Evolutionary conservation across 495 filamentous ascomycete genomes (phyloP).

Genomic region (Parathielavia appendiculata): DNA sequence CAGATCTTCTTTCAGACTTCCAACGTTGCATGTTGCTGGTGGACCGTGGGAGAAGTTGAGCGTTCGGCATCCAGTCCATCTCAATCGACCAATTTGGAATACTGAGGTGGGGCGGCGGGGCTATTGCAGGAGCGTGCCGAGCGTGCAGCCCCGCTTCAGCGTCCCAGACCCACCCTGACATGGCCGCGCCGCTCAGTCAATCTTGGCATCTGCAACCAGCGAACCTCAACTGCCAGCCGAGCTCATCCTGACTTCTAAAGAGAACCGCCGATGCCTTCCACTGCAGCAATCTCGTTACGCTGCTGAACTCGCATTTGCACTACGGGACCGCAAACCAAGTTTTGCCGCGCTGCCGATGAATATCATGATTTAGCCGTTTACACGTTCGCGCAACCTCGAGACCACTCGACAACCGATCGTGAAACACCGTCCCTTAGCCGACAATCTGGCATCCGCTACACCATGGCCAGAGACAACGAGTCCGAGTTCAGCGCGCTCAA

Average conservation of each 20-base stretch:
- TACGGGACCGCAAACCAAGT: not conserved
- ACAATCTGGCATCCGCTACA: constrained; percentile 3
- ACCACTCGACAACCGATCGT: constrained; percentile 20
- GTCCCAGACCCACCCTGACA: not conserved
- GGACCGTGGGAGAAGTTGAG: too few relatives aligned
- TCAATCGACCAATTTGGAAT: too few relatives aligned
- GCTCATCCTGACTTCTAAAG: not conserved
- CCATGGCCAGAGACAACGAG: constrained; percentile 24
- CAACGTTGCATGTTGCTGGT: too few relatives aligned
- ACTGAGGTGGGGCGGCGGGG: too few relatives aligned
- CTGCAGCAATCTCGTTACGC: not conserved
- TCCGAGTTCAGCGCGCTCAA: constrained; percentile 20
- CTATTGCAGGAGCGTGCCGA: too few relatives aligned
- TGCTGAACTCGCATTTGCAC: not conserved
- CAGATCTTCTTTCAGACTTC: too few relatives aligned
- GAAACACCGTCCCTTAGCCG: not conserved
- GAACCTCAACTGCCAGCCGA: constrained; percentile 21
- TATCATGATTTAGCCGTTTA: constrained; percentile 24
- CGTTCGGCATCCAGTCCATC: too few relatives aligned
- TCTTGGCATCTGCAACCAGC: constrained; percentile 35
- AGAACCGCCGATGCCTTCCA: not conserved
- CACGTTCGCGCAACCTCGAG: constrained; percentile 22
- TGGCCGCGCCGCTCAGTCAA: not conserved
- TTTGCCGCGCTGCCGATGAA: not conserved
- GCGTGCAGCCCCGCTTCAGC: not conserved